These are phyloP conservation scores for Cucumis hystrix DNA, from an alignment of 306 rosid species.

Conservation along the genomic window DNA sequence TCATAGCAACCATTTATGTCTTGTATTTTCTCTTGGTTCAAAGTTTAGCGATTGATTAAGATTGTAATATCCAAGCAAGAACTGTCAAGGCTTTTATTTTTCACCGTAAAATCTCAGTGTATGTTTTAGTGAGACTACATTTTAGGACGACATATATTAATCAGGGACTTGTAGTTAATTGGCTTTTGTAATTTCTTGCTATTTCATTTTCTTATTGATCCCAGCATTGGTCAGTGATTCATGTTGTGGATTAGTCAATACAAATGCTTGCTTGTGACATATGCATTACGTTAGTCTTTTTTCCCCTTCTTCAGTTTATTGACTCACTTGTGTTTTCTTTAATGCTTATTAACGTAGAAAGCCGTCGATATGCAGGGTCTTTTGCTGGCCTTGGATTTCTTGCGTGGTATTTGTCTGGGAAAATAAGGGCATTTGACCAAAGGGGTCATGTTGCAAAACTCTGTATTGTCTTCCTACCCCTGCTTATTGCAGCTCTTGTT, in stretches of 20 bases:
- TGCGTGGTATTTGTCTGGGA: slow-evolving; percentile 76
- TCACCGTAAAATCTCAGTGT: background rate
- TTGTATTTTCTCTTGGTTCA: background rate
- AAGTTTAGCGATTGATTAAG: background rate
- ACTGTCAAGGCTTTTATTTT: background rate
- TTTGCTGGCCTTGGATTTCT: slow-evolving; percentile 79
- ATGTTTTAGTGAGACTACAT: background rate
- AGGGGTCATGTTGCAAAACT: slow-evolving; percentile 77
- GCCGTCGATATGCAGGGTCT: slow-evolving; percentile 50
- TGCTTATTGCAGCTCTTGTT: slow-evolving; percentile 63
- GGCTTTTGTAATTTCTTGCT: background rate
- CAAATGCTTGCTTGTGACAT: background rate
- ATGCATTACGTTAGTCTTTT: background rate
- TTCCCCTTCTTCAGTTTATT: background rate
- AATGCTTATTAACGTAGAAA: background rate
- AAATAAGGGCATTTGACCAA: slow-evolving; percentile 63
- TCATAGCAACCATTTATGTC: background rate
- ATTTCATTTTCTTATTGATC: background rate
- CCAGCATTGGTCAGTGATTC: background rate
- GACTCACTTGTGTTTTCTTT: slow-evolving; percentile 3
- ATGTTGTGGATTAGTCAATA: background rate
- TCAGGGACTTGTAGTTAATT: background rate
- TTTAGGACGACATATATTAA: background rate
- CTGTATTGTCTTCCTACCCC: slow-evolving; percentile 50
- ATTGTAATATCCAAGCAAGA: background rate